Evolutionary conservation across 139 green algal species (phyloP), one percentile per base, ranked within the genome.

Genomic region (Yamagishiella unicocca): DNA sequence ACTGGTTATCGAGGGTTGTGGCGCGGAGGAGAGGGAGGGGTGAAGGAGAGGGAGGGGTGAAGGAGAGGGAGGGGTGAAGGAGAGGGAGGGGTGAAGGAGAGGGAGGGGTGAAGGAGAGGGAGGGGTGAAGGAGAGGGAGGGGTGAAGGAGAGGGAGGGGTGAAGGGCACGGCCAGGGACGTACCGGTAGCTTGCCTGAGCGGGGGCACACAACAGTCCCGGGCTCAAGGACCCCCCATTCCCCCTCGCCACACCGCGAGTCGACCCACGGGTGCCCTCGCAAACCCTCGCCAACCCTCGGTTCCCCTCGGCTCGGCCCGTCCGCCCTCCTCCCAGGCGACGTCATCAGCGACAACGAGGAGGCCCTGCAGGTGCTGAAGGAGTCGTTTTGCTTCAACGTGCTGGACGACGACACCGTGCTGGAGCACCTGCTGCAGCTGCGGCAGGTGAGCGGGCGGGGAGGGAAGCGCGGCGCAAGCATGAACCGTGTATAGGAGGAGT

Each of bases 361-460:
- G 82, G 83, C 84, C n/a, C 27, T 85, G 33, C 84, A 85, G 84
- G 38, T 92, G 35, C 84, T 92, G 46, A 80, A 86, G 46, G 68
- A 90, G n/a, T 62, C 84, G 17, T 50, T 92, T 22, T 82, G 54
- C 12, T 50, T 83, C 55, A 37, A 73, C 9, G 74, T 87, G 55
- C 31, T 85, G 77, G 77, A 89, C 78, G 78, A 90, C 42, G 83
- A 88, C 33, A 40, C 42, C 9, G 84, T 92, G 35, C 55, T 83
- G 27, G 46, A 72, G 27, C 88, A 91, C 62, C 61, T 91, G 24
- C 43, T 64, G 61, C 50, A 89, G 53, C 54, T 91, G 53, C 70
- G 87, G 27, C 54, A 67, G 72, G 84, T 82, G 46, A 22, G 33
- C 4, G 25, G 42, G 45, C 6, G 45, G 43, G 43, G 45, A n/a